phyloP scores from a whole-genome alignment of 148 eudicot species.

The Rhododendron ovatum region DNA sequence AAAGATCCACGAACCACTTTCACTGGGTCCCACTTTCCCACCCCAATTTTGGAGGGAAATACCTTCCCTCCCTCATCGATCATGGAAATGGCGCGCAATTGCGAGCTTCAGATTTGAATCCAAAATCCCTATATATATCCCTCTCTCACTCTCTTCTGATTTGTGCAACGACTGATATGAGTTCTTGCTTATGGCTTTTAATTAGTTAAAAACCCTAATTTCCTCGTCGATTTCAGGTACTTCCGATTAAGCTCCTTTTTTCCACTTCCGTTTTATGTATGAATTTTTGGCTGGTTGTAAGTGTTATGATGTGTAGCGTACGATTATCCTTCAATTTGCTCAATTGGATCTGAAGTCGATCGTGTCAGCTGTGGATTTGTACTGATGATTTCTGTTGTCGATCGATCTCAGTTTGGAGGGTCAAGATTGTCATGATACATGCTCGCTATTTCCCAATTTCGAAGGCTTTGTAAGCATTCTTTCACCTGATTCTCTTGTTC shows the following conservation, averaged over 20 bases:
- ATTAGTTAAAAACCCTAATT: neutral
- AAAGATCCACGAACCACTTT: neutral
- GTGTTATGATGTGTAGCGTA: neutral
- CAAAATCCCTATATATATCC: neutral
- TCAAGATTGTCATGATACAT: conserved; percentile 5
- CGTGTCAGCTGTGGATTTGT: neutral
- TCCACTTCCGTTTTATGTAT: neutral
- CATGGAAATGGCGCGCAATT: neutral
- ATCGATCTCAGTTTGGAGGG: neutral
- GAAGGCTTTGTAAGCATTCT: conserved; percentile 7
- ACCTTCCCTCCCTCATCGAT: neutral
- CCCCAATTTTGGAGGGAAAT: neutral
- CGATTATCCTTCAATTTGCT: neutral
- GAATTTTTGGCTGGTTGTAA: neutral
- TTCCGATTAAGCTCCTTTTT: neutral
- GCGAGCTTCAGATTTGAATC: neutral
- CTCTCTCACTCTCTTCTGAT: neutral
- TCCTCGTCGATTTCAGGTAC: neutral
- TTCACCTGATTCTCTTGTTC: neutral
- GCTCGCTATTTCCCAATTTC: conserved; percentile 1
- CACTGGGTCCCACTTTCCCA: neutral
- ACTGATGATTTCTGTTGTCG: neutral
- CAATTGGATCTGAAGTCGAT: neutral
- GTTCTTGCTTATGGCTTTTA: neutral
- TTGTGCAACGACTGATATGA: neutral